These are phyloP conservation scores for Annulohypoxylon maeteangense DNA, from an alignment of 495 filamentous ascomycete genomes.

Conservation along the genomic window DNA sequence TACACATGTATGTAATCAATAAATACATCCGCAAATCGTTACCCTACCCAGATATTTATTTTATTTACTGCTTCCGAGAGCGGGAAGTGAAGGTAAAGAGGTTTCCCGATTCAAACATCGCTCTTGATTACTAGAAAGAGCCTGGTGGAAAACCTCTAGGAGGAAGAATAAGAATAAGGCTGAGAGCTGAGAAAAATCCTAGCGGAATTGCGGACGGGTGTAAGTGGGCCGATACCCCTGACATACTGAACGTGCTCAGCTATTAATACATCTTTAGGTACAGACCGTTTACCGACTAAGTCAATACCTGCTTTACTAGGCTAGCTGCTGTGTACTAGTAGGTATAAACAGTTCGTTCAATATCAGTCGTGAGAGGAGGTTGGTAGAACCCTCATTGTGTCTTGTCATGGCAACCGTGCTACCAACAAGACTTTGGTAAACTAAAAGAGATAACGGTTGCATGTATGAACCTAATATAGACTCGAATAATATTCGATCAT, in stretches of 20 bases:
- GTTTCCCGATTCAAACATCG: not conserved
- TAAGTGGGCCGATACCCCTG: conserved; percentile 31
- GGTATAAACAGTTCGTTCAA: not conserved
- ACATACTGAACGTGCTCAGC: conserved; percentile 11
- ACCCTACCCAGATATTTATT: not conserved
- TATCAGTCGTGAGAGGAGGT: not conserved
- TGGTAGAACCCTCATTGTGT: not conserved
- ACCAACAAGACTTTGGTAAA: not conserved
- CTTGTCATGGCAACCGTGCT: not conserved
- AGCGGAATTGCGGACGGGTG: conserved; percentile 26
- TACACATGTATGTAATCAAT: not conserved
- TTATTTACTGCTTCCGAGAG: not conserved
- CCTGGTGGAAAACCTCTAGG: not conserved
- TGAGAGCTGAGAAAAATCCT: conserved; percentile 33
- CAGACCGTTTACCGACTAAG: conserved; percentile 1
- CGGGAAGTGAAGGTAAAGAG: not conserved
- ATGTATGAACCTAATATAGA: not conserved
- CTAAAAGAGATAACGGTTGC: not conserved
- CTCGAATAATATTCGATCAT: not conserved
- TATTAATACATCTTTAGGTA: not conserved
- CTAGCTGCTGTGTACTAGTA: not conserved
- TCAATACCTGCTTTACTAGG: not conserved
- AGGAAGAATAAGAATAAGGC: conserved; percentile 30
- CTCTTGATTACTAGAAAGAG: not conserved
- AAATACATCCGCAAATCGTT: conserved; percentile 7